Base-by-base conservation (phyloP, 2,329 filamentous ascomycete genomes). In the Sporothrix humicola region DNA sequence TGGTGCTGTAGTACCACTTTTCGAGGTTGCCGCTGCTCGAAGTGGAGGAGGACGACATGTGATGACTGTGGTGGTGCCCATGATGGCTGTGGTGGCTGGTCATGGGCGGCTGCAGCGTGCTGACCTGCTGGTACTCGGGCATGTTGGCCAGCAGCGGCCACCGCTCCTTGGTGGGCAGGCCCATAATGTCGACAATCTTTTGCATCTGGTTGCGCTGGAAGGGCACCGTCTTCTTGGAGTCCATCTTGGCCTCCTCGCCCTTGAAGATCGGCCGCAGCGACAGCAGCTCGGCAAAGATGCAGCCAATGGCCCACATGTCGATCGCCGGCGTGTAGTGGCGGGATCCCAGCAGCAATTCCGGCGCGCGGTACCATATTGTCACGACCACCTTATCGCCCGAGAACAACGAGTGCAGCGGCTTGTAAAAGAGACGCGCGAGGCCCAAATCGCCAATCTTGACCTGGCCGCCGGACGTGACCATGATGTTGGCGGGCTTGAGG, bases 141-240 rank as follows among this genome's bases (percentile, higher is more conserved):
- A 97, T 97, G 54, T 91, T 89, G 1, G 89, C 85, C 1, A 99
- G 84, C 42, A 95, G 87, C 0, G 95, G 93, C 96, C 96, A 99
- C 37, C 90, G 89, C 69, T 97, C 93, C 79, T 95, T 95, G 7
- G 89, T 93, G 0, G 96, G 96, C 77, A 97, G 84, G 44, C 96
- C 96, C 85, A 99, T 91, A 76, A 99, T 94, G 80, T 99, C 96
- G 52, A 97, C 93, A 78, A 99, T 99, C 83, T 97, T 98, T 80
- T 96, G 94, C 95, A 99, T 98, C 83, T 99, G 96, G 79, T 98
- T 98, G 15, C 95, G 90, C 82, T 99, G 96, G 78, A 99, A 99
- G 0, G 96, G 96, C 0, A 98, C 95, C 0, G 93, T 96, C 84
- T 98, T 98, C 83, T 99, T 99, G 78, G 89, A 93, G 82, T 99